Evolutionary conservation across 768 basidiomycete genomes (phyloP).

Genomic region (Podaxis mareebaensis): DNA sequence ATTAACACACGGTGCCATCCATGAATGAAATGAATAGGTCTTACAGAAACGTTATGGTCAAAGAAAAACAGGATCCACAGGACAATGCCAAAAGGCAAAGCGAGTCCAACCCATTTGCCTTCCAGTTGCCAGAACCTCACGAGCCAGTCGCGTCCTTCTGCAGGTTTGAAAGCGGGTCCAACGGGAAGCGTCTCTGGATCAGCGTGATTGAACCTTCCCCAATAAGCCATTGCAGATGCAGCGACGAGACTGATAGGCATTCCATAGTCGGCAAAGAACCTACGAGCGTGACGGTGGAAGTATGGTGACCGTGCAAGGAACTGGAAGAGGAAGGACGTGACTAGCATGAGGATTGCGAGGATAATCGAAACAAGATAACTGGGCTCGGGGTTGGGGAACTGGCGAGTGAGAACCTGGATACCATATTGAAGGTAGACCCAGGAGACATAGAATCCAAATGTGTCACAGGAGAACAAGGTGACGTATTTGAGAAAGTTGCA

Average conservation of each 20-base stretch:
- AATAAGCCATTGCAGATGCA: constrained; percentile 77
- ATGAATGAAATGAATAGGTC: constrained; percentile 22
- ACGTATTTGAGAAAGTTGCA: constrained; percentile 86
- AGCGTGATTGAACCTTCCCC: constrained; percentile 71
- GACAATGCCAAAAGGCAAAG: constrained; percentile 85
- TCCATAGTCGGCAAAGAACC: constrained; percentile 84
- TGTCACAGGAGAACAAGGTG: constrained; percentile 88
- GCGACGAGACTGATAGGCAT: constrained; percentile 88
- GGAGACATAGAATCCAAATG: constrained; percentile 91
- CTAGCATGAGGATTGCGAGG: constrained; percentile 77
- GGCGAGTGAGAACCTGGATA: constrained; percentile 78
- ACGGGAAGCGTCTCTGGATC: constrained; percentile 70
- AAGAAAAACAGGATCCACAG: constrained; percentile 95
- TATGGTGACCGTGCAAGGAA: constrained; percentile 59
- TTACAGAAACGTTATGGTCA: constrained; percentile 89
- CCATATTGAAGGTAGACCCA: constrained; percentile 92
- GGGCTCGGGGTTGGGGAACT: constrained; percentile 47
- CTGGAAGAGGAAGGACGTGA: constrained; percentile 73
- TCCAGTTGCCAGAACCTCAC: constrained; percentile 88
- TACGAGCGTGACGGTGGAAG: constrained; percentile 73
- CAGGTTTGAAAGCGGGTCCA: constrained; percentile 67
- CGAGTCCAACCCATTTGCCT: constrained; percentile 86
- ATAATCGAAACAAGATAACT: constrained; percentile 67
- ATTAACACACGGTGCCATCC: constrained; percentile 3
- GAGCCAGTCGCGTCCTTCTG: constrained; percentile 75